phyloP scores from a whole-genome alignment of 495 filamentous ascomycete genomes.

The Trichoderma virens region DNA sequence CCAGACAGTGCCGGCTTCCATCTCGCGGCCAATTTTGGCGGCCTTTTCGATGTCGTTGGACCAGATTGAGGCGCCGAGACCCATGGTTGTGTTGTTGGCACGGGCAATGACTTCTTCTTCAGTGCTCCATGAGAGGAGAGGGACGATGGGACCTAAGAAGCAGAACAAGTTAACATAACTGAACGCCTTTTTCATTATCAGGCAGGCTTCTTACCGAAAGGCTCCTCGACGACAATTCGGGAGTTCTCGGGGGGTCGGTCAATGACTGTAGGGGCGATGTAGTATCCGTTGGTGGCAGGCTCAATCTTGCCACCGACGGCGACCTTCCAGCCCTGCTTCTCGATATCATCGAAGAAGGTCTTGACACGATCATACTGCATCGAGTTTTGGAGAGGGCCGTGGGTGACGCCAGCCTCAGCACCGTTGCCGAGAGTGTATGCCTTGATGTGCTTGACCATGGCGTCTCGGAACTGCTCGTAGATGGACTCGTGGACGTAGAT shows the following conservation, averaged over 20 bases:
- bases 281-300: constrained; percentile 25
- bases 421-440: constrained; percentile 40
- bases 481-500: constrained; percentile 65
- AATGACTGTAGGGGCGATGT: constrained; percentile 42
- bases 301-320: constrained; percentile 30
- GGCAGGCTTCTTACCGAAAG: constrained; percentile 29
- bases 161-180: not conserved
- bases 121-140: constrained; percentile 45
- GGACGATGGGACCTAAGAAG: constrained; percentile 41
- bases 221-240: constrained; percentile 38
- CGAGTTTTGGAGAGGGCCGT: constrained; percentile 54
- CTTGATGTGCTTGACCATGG: constrained; percentile 40
- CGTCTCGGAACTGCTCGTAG: constrained; percentile 52
- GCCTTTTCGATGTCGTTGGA: constrained; percentile 44
- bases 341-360: constrained; percentile 36
- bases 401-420: constrained; percentile 29
- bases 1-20: constrained; percentile 53
- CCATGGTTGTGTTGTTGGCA: constrained; percentile 50
- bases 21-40: constrained; percentile 37
- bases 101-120: constrained; percentile 51
- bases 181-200: not conserved
- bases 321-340: constrained; percentile 37
- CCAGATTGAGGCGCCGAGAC: constrained; percentile 52
- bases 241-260: constrained; percentile 37
- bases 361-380: constrained; percentile 51